These are phyloP conservation scores for Oryza punctata DNA, from an alignment of 176 grass and related monocot genomes.

Conservation along the genomic window DNA sequence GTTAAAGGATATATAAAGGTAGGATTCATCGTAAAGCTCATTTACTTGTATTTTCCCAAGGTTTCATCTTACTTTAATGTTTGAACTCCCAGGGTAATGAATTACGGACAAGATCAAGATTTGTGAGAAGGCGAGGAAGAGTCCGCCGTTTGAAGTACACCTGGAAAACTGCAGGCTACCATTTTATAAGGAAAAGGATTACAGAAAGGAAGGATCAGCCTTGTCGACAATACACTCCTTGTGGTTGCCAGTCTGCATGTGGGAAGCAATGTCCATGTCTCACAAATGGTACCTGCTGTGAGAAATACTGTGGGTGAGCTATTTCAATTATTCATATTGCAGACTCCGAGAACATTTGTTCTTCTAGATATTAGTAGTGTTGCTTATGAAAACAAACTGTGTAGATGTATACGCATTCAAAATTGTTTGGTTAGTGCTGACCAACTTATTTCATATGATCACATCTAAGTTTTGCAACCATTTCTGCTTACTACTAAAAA, in stretches of 20 bases:
- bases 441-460: neutral
- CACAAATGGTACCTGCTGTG: conserved; percentile 90
- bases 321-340: conserved; percentile 24
- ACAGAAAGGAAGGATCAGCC: conserved; percentile 95
- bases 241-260: conserved; percentile 89
- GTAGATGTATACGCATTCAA: neutral
- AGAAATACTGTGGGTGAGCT: conserved; percentile 93
- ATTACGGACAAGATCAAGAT: conserved; percentile 72
- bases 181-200: conserved; percentile 94
- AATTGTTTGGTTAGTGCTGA: neutral
- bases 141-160: conserved; percentile 92
- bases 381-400: neutral
- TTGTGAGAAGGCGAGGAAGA: conserved; percentile 79
- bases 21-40: neutral
- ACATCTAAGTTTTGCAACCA: neutral
- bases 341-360: neutral
- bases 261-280: conserved; percentile 93
- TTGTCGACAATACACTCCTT: conserved; percentile 89
- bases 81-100: conserved; percentile 66
- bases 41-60: conserved; percentile 9
- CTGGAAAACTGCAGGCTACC: conserved; percentile 93
- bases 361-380: neutral
- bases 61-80: conserved; percentile 33
- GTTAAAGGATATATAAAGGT: conserved; percentile 95
- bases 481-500: neutral